phyloP scores from a whole-genome alignment of 345 rosid genomes.

The Hibiscus tridactylites region DNA sequence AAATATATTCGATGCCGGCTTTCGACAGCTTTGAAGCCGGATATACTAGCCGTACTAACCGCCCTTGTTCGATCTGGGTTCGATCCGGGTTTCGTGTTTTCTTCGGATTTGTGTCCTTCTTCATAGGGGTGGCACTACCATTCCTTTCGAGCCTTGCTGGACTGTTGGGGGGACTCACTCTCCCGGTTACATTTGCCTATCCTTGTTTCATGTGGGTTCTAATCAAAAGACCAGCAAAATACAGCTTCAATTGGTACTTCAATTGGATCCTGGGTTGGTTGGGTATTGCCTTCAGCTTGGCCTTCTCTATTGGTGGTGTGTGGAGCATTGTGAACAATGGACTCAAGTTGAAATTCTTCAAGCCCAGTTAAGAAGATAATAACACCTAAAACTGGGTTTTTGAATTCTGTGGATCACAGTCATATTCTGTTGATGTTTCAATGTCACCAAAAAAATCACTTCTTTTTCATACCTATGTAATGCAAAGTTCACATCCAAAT shows the following conservation, averaged over 20 bases:
- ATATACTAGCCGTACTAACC: conserved; percentile 88
- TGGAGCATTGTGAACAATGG: conserved; percentile 90
- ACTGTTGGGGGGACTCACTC: conserved; percentile 83
- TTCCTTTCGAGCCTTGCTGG: conserved; percentile 90
- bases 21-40: conserved; percentile 96
- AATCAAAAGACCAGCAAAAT: conserved; percentile 66
- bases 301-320: conserved; percentile 85
- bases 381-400: background rate
- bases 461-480: background rate
- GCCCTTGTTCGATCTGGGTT: conserved; percentile 88
- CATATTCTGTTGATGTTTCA: background rate
- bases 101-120: conserved; percentile 68
- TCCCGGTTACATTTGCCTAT: conserved; percentile 91
- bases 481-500: background rate
- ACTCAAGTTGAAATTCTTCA: conserved; percentile 82
- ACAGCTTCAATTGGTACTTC: conserved; percentile 92
- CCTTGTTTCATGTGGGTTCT: conserved; percentile 99
- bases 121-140: conserved; percentile 87
- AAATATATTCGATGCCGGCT: conserved; percentile 91
- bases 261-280: conserved; percentile 94
- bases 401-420: no score
- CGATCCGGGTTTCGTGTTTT: conserved; percentile 86
- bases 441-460: background rate
- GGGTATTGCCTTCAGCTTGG: conserved; percentile 83
- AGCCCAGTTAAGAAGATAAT: conserved; percentile 40